phyloP scores from a whole-genome alignment of 768 basidiomycete species.

The Sutorius australiensis region DNA sequence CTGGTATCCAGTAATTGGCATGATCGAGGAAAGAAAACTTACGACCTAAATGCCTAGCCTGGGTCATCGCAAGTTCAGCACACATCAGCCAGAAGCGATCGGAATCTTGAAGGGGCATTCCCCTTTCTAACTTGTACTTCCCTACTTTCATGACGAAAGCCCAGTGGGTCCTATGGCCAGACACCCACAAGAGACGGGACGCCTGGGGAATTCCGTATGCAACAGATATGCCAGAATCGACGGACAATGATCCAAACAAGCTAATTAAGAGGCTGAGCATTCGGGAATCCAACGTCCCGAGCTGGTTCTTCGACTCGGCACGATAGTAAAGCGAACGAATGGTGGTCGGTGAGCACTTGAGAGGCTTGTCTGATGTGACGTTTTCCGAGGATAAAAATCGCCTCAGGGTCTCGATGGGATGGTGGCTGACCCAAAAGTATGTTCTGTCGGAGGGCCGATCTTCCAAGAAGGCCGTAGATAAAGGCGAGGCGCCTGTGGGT shows the following conservation, averaged over 20 bases:
- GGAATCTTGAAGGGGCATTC: slow-evolving; percentile 33
- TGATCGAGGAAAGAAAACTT: slow-evolving; percentile 1
- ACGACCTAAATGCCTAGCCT: slow-evolving; percentile 12
- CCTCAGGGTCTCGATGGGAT: slow-evolving; percentile 14
- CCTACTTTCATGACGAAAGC: slow-evolving; percentile 43
- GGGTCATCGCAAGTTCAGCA: slow-evolving; percentile 36
- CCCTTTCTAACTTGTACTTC: slow-evolving; percentile 40
- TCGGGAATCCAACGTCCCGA: slow-evolving; percentile 32
- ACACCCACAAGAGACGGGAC: slow-evolving; percentile 23
- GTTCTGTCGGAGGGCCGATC: neutral
- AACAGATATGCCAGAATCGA: slow-evolving; percentile 25
- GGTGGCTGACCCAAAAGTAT: neutral
- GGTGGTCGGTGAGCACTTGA: slow-evolving; percentile 25
- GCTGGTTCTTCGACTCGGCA: slow-evolving; percentile 33
- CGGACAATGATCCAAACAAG: slow-evolving; percentile 50
- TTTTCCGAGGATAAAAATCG: slow-evolving; percentile 15
- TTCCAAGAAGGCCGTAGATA: neutral
- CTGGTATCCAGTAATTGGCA: slow-evolving; percentile 5
- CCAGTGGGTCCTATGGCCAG: slow-evolving; percentile 41
- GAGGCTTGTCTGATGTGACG: slow-evolving; percentile 5
- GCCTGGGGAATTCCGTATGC: slow-evolving; percentile 30
- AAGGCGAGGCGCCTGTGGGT: neutral
- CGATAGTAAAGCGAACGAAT: slow-evolving; percentile 40
- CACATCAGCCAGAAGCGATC: slow-evolving; percentile 66
- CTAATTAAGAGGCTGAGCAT: slow-evolving; percentile 43